Evolutionary conservation across 2,329 filamentous ascomycete genomes (phyloP).

Genomic region (Penicillium sp.): DNA sequence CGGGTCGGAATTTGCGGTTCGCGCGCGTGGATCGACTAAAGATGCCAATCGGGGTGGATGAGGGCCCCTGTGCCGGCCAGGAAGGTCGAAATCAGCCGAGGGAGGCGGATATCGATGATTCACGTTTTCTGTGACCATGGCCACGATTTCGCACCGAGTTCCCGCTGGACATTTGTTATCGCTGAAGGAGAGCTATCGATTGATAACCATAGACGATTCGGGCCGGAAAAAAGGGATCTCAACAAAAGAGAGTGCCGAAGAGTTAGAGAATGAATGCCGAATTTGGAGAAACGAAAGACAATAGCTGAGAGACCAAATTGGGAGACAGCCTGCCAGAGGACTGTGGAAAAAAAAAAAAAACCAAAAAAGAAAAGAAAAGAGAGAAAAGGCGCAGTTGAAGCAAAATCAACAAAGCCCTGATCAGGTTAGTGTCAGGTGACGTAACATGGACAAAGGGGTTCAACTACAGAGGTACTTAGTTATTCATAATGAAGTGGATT

Average conservation of each 20-base stretch:
- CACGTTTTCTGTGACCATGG: slow-evolving; percentile 46
- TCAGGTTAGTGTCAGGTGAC: slow-evolving; percentile 15
- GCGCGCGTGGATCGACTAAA: slow-evolving; percentile 29
- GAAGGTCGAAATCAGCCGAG: slow-evolving; percentile 30
- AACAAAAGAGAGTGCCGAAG: not conserved
- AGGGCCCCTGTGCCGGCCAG: slow-evolving; percentile 30
- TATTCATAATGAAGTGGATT: not conserved
- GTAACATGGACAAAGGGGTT: slow-evolving; percentile 9
- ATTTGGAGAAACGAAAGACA: slow-evolving; percentile 9
- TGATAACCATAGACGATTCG: not conserved
- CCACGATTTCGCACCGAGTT: slow-evolving; percentile 37
- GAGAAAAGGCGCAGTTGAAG: slow-evolving; percentile 11
- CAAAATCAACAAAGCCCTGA: slow-evolving; percentile 16
- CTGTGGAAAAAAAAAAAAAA: slow-evolving; percentile 6
- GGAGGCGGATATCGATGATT: slow-evolving; percentile 34
- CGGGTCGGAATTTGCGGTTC: slow-evolving; percentile 17
- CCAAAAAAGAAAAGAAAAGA: slow-evolving; percentile 3
- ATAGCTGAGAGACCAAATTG: slow-evolving; percentile 11
- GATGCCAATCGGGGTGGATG: slow-evolving; percentile 31
- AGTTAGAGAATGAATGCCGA: not conserved
- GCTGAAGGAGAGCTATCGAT: slow-evolving; percentile 12
- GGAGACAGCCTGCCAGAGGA: slow-evolving; percentile 14
- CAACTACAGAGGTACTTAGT: not conserved
- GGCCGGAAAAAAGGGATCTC: not conserved
- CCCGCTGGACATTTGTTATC: slow-evolving; percentile 43